Conservation (phyloP, 176 grass and related monocot genomes). For the Oryza punctata region DNA sequence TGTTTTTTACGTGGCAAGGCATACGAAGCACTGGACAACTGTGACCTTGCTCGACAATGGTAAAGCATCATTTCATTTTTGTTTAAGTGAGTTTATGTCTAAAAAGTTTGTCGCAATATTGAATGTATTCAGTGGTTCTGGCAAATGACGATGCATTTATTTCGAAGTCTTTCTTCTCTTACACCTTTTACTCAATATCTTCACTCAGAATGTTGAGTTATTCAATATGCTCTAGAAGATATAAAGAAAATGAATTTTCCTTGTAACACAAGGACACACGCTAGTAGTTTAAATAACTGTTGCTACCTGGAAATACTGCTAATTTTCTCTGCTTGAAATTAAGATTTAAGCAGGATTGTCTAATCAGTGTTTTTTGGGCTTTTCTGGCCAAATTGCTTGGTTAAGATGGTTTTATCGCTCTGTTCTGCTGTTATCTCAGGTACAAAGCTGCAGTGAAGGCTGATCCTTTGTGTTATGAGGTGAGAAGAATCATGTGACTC, state of each 20-base stretch:
- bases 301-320: background rate
- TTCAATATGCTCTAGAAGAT: background rate
- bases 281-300: background rate
- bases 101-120: constrained; percentile 11
- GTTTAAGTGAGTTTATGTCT: constrained; percentile 19
- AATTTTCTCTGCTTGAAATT: background rate
- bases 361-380: background rate
- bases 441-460: constrained; percentile 94
- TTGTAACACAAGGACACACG: background rate
- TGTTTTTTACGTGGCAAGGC: constrained; percentile 96
- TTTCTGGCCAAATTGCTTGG: background rate
- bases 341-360: background rate
- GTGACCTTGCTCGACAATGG: constrained; percentile 88
- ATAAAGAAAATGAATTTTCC: background rate
- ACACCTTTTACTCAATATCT: background rate
- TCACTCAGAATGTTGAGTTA: background rate
- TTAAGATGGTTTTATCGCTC: constrained; percentile 23
- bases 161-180: background rate
- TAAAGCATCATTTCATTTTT: constrained; percentile 25
- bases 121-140: background rate
- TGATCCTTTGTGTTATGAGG: constrained; percentile 97
- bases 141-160: background rate
- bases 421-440: constrained; percentile 50
- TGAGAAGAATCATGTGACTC: constrained; percentile 41
- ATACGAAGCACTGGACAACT: constrained; percentile 90